phyloP scores from a whole-genome alignment of 2,329 filamentous ascomycete genomes.

The Ophiosphaerella herpotricha region DNA sequence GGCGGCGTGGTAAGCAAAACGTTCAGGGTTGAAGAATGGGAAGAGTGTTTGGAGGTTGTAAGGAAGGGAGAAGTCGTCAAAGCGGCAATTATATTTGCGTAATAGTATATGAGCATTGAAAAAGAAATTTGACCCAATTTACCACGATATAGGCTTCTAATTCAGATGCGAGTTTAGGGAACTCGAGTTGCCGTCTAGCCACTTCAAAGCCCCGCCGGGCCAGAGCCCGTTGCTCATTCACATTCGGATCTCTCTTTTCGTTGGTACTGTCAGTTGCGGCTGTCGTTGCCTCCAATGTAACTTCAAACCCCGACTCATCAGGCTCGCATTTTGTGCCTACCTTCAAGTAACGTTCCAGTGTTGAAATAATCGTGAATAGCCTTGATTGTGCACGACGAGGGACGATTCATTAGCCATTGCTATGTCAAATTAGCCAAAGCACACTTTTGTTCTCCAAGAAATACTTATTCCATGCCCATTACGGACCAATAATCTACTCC shows the following conservation, averaged over 20 bases:
- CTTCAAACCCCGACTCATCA: slow-evolving; percentile 7
- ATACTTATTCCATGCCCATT: slow-evolving; percentile 9
- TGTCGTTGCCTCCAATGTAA: background rate
- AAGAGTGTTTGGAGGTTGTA: slow-evolving; percentile 71
- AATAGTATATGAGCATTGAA: background rate
- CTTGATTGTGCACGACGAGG: slow-evolving; percentile 3
- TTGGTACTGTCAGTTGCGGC: background rate
- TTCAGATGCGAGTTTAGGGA: too few species aligned
- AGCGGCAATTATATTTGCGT: slow-evolving; percentile 71
- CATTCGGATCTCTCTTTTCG: background rate
- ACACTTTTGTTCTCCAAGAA: slow-evolving; percentile 3
- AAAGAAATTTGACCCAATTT: background rate
- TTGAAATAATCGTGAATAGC: slow-evolving; percentile 9
- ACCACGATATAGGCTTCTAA: background rate
- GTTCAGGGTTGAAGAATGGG: slow-evolving; percentile 75
- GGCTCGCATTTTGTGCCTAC: slow-evolving; percentile 15
- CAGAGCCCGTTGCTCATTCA: background rate
- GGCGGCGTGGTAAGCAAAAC: slow-evolving; percentile 74
- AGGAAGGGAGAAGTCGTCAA: slow-evolving; percentile 75
- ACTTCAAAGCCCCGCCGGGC: too few species aligned
- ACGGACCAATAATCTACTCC: slow-evolving; percentile 17
- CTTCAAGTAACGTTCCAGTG: slow-evolving; percentile 10
- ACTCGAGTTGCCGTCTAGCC: background rate
- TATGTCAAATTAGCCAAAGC: background rate
- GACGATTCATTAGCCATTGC: background rate